Evolutionary conservation across 192 early-diverging fungal species (phyloP).

Genomic region (Chytriomyces sp.): DNA sequence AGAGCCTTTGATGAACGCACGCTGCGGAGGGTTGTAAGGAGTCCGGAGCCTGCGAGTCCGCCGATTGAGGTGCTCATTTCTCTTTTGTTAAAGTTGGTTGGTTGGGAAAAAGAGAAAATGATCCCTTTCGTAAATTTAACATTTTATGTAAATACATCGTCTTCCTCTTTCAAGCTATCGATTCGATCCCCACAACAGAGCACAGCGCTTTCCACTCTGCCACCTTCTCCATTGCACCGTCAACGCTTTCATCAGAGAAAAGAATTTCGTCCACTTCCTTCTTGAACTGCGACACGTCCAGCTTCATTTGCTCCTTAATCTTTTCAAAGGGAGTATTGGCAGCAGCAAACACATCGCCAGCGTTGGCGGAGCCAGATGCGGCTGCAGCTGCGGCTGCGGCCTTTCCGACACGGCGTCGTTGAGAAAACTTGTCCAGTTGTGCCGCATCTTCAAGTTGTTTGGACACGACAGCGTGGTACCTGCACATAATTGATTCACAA

Average conservation of each 20-base stretch:
- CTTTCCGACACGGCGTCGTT: not conserved
- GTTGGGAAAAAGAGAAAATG: slow-evolving; percentile 23
- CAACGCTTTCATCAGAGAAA: not conserved
- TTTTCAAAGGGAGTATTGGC: slow-evolving; percentile 24
- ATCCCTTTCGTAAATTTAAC: too few species aligned
- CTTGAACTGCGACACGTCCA: slow-evolving; percentile 24
- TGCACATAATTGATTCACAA: not conserved
- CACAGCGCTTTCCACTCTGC: not conserved
- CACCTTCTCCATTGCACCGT: not conserved
- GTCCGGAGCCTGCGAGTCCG: slow-evolving; percentile 10
- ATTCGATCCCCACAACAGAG: not conserved
- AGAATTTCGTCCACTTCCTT: not conserved
- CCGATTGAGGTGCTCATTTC: slow-evolving; percentile 28
- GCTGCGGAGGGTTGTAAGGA: slow-evolving; percentile 16
- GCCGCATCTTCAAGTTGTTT: slow-evolving; percentile 34
- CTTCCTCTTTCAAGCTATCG: not conserved
- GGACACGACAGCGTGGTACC: slow-evolving; percentile 18
- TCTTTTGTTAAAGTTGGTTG: not conserved
- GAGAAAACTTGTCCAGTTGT: slow-evolving; percentile 24
- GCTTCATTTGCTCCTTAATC: slow-evolving; percentile 18
- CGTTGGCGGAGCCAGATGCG: not conserved
- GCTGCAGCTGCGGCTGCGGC: slow-evolving; percentile 6
- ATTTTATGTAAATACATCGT: not conserved
- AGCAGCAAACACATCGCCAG: not conserved
- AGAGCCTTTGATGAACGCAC: slow-evolving; percentile 12